phyloP scores from a whole-genome alignment of 495 filamentous ascomycete species.

The Parmelia sp. region DNA sequence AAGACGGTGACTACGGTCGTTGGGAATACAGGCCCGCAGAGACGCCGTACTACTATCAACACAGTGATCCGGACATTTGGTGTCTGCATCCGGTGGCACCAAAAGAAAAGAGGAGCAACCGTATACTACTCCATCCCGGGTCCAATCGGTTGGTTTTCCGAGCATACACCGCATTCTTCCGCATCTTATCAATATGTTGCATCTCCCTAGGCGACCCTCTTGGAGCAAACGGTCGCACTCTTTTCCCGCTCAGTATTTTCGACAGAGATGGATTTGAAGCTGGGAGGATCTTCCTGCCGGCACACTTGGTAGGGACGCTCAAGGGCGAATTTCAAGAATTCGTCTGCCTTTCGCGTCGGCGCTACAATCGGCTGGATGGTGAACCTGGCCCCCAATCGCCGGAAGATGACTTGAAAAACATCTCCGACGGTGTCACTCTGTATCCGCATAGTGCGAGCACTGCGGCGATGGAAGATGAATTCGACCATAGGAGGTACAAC shows the following conservation, averaged over 20 bases:
- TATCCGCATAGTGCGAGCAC: not conserved
- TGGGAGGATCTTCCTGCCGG: not conserved
- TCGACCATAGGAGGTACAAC: slow-evolving; percentile 3
- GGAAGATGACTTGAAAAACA: not conserved
- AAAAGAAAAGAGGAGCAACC: slow-evolving; percentile 4
- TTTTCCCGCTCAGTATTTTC: not conserved
- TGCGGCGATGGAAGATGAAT: not conserved
- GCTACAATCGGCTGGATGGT: not conserved
- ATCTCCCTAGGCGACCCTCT: not conserved
- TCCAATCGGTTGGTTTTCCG: not conserved
- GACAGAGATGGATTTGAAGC: not conserved
- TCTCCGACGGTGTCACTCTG: not conserved
- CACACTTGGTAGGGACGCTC: not conserved
- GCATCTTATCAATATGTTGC: slow-evolving; percentile 1
- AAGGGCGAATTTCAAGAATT: slow-evolving; percentile 2
- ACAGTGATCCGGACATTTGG: not conserved
- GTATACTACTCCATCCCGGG: not conserved
- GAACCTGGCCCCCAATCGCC: not conserved
- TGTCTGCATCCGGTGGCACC: slow-evolving; percentile 9
- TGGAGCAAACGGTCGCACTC: not conserved
- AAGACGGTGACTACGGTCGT: slow-evolving; percentile 2
- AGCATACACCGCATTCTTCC: slow-evolving; percentile 8
- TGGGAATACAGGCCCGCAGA: not conserved
- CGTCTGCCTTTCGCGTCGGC: slow-evolving; percentile 8
- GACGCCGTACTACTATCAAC: slow-evolving; percentile 3